Evolutionary conservation across 768 basidiomycete species (phyloP).

Genomic region (Suillus tomentosus): DNA sequence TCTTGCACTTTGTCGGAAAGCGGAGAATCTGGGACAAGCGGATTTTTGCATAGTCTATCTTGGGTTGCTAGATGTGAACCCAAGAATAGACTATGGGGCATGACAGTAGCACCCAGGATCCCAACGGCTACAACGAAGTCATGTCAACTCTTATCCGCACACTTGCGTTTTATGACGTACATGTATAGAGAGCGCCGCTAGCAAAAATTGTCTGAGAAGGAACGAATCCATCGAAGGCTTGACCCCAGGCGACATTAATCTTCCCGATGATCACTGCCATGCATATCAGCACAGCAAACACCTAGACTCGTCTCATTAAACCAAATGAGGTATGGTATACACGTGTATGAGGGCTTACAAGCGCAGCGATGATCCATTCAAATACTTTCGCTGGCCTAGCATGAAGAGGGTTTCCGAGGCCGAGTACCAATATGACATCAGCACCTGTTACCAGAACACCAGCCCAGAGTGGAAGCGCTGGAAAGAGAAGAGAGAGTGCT

Average conservation of each 20-base stretch:
- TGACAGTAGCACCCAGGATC: constrained; percentile 82
- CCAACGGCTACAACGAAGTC: constrained; percentile 53
- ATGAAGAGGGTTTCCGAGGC: constrained; percentile 67
- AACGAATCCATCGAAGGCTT: constrained; percentile 74
- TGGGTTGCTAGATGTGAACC: constrained; percentile 87
- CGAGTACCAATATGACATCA: constrained; percentile 73
- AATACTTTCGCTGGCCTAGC: constrained; percentile 69
- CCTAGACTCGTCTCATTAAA: constrained; percentile 37
- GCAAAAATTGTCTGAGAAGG: constrained; percentile 67
- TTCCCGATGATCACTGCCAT: constrained; percentile 77
- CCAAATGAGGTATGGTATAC: constrained; percentile 6
- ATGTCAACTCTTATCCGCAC: constrained; percentile 18
- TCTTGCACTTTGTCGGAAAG: not conserved
- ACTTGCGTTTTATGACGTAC: constrained; percentile 40
- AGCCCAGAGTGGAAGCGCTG: constrained; percentile 66
- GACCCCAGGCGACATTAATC: constrained; percentile 68
- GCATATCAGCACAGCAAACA: constrained; percentile 72
- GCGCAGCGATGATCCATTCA: constrained; percentile 59
- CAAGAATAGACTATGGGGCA: constrained; percentile 92
- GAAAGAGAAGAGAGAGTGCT: constrained; percentile 75
- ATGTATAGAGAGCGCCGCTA: constrained; percentile 62
- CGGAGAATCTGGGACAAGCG: constrained; percentile 18
- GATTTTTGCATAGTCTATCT: constrained; percentile 55
- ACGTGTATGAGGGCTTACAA: constrained; percentile 45
- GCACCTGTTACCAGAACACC: constrained; percentile 67